Evolutionary conservation across 176 grass and related monocot genomes (phyloP).

Genomic region (Elaeis guineensis): DNA sequence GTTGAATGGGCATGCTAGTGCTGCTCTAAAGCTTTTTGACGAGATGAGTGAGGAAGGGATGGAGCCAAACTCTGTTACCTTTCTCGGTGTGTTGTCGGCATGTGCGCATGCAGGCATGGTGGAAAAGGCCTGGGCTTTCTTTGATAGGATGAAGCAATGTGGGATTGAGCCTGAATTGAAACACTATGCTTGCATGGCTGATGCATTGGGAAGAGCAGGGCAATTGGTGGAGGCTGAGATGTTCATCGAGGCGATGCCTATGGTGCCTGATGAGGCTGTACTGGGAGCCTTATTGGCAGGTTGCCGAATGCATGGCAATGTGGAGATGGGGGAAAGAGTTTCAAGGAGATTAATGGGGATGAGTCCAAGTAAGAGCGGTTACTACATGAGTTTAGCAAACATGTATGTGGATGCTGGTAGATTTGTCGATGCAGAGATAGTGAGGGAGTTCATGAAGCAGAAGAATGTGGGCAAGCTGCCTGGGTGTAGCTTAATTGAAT

Average conservation of each 20-base stretch:
- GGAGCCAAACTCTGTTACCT: constrained; percentile 46
- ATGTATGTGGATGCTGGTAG: constrained; percentile 65
- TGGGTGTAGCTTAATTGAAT: constrained; percentile 46
- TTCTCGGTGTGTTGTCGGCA: constrained; percentile 60
- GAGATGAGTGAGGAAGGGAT: constrained; percentile 33
- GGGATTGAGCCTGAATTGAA: constrained; percentile 44
- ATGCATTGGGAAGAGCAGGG: constrained; percentile 53
- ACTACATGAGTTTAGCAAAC: constrained; percentile 76
- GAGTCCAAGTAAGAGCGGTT: constrained; percentile 52
- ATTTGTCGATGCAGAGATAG: constrained; percentile 51
- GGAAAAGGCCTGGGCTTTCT: constrained; percentile 37
- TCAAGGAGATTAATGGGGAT: constrained; percentile 47
- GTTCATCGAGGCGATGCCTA: constrained; percentile 67
- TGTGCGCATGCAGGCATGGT: constrained; percentile 64
- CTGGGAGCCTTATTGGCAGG: constrained; percentile 47
- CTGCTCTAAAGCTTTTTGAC: constrained; percentile 46
- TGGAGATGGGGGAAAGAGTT: constrained; percentile 50
- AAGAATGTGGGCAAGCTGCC: constrained; percentile 50
- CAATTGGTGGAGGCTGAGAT: constrained; percentile 38
- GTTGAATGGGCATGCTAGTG: constrained; percentile 40
- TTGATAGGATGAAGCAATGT: constrained; percentile 38
- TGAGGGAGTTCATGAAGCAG: constrained; percentile 70
- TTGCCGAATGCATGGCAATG: constrained; percentile 51
- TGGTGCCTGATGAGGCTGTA: constrained; percentile 50
- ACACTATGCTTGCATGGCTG: constrained; percentile 66